Conservation (phyloP, 306 rosid species). For the Trifolium subterraneum region DNA sequence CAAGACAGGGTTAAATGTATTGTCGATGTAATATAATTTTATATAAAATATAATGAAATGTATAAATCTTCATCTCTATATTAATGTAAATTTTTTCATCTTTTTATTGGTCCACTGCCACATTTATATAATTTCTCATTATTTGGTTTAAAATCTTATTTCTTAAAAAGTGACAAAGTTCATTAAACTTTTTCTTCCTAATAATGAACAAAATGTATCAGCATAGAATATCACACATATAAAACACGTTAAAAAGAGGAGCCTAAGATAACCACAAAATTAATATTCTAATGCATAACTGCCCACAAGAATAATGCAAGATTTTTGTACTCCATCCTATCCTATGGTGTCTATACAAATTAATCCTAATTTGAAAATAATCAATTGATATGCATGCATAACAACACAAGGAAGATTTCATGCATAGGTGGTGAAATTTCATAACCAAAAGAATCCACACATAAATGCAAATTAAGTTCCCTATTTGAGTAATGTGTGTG, state of each 20-base stretch:
- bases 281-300: constrained; percentile 5
- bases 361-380: constrained; percentile 45
- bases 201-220: neutral
- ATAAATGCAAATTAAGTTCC: constrained; percentile 26
- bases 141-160: no score
- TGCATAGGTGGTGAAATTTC: constrained; percentile 30
- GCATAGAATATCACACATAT: neutral
- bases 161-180: no score
- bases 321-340: constrained; percentile 25
- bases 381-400: constrained; percentile 45
- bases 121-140: no score
- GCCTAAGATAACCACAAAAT: constrained; percentile 28
- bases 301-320: constrained; percentile 15
- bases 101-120: no score
- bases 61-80: no score
- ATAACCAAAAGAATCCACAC: constrained; percentile 31
- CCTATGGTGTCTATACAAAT: constrained; percentile 41
- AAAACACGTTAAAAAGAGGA: neutral
- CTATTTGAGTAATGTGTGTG: constrained; percentile 26
- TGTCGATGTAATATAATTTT: no score
- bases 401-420: constrained; percentile 28
- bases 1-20: no score
- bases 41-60: no score
- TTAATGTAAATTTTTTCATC: no score
- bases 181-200: no score